Evolutionary conservation across 306 rosid genomes (phyloP), one percentile per base, ranked within the genome.

Genomic region (Cucurbita argyrosperma): DNA sequence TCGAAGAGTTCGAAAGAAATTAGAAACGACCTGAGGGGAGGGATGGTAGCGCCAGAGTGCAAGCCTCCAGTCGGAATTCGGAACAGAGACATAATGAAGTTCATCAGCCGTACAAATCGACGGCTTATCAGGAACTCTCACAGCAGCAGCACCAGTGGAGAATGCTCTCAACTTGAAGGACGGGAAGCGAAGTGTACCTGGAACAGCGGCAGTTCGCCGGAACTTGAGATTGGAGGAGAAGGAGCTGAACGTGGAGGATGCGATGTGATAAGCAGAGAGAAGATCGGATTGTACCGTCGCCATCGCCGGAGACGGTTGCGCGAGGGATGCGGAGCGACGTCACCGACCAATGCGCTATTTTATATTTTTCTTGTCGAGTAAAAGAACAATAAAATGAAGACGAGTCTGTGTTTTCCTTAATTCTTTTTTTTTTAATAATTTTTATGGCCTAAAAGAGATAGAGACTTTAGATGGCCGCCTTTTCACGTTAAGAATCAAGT

Each of bases 1-100:
- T 14, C 66, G 10, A 18, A 7, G 11, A 61, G 35, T 21, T 50
- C 6, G 43, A 8, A 30, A 16, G 4, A 57, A 45, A 35, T 15
- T 5, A 60, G 39, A 64, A 4, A 61, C 14, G 5, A 88, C 99
- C 89, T 82, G 80, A 40, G 96, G 92, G 62, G 83, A 83, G 58
- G 99, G 97, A 40, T 64, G 85, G 75, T 95, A 95, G 35, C 99
- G 99, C 99, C 99, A 95, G 81, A 95, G 91, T 3, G 99, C 96
- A 72, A 91, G 92, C 50, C 80, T 82, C 99, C 99, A 95, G 78
- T 89, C 91, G 79, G 90, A 95, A 78, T 79, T 82, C 11, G 86
- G 60, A n/a, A 89, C 85, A 63, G 99, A 82, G 21, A 91, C 97
- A 78, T 89, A 91, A 76, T 95, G 99, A 7, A 95, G 92, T 82